Conservation (phyloP, 2,329 filamentous ascomycete genomes). For the Purpureocillium takamizusanense region DNA sequence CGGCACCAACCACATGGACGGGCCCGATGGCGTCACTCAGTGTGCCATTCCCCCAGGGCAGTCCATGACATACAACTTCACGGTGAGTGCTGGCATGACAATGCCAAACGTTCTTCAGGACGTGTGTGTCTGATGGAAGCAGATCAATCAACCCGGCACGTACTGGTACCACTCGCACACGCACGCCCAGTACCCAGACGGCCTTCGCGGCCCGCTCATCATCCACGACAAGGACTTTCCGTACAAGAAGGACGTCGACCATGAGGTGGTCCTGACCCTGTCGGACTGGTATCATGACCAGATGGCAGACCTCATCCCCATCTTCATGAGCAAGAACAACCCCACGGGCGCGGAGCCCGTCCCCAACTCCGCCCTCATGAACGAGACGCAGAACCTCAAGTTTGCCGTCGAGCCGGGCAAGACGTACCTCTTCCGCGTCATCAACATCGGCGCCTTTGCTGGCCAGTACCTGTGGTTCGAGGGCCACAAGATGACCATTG, state of each 20-base stretch:
- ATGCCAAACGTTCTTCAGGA: too few species aligned
- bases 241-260: slow-evolving; percentile 46
- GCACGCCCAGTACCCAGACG: slow-evolving; percentile 61
- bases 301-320: slow-evolving; percentile 35
- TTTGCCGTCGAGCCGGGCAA: slow-evolving; percentile 55
- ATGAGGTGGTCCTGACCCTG: slow-evolving; percentile 55
- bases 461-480: slow-evolving; percentile 60
- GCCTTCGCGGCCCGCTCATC: slow-evolving; percentile 54
- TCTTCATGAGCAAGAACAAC: slow-evolving; percentile 44
- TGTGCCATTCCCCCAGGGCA: slow-evolving; percentile 55
- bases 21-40: slow-evolving; percentile 56
- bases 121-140: neutral
- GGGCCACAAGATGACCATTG: slow-evolving; percentile 56
- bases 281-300: slow-evolving; percentile 64
- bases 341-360: slow-evolving; percentile 55
- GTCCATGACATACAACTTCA: slow-evolving; percentile 64
- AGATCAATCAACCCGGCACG: slow-evolving; percentile 58
- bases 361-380: slow-evolving; percentile 60
- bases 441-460: slow-evolving; percentile 67
- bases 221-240: slow-evolving; percentile 55
- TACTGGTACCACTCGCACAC: slow-evolving; percentile 75
- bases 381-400: slow-evolving; percentile 55
- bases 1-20: slow-evolving; percentile 63
- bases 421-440: slow-evolving; percentile 63
- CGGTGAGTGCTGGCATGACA: slow-evolving; percentile 27